Evolutionary conservation across 345 rosid species (phyloP).

Genomic region (Mangifera indica): DNA sequence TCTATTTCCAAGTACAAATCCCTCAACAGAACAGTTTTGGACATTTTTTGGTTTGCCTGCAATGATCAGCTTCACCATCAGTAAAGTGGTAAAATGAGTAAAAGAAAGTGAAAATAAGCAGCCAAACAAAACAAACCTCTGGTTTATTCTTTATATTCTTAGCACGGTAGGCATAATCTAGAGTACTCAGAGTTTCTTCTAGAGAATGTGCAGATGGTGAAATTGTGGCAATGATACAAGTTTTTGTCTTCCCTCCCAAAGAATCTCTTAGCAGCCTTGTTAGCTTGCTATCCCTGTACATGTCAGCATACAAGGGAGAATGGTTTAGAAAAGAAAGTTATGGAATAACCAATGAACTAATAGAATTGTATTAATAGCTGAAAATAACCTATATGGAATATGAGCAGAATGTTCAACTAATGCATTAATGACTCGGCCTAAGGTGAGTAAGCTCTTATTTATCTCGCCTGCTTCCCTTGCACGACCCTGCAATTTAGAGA

Average conservation of each 20-base stretch:
- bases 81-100: constrained; percentile 5
- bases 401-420: constrained; percentile 96
- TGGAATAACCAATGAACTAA: constrained; percentile 9
- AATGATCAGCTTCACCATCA: constrained; percentile 20
- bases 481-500: constrained; percentile 53
- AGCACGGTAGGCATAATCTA: constrained; percentile 91
- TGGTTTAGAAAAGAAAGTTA: not conserved
- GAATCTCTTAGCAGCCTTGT: constrained; percentile 93
- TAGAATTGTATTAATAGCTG: constrained; percentile 3
- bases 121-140: constrained; percentile 58
- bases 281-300: constrained; percentile 85
- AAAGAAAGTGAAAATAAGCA: constrained; percentile 11
- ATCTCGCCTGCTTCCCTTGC: constrained; percentile 99
- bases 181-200: constrained; percentile 92
- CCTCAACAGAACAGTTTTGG: constrained; percentile 79
- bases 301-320: constrained; percentile 7
- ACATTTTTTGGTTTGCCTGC: constrained; percentile 94
- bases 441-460: constrained; percentile 91
- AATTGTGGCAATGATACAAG: constrained; percentile 93
- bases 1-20: constrained; percentile 87
- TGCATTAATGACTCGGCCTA: constrained; percentile 95
- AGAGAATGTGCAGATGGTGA: constrained; percentile 82
- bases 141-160: constrained; percentile 93
- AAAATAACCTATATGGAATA: constrained; percentile 78
- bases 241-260: constrained; percentile 93